Percentiles rank a stretch among this genome's conserved stretches.
phyloP scores from a whole-genome alignment of 352 stramenopile genomes.

The Aphanomyces astaci region DNA sequence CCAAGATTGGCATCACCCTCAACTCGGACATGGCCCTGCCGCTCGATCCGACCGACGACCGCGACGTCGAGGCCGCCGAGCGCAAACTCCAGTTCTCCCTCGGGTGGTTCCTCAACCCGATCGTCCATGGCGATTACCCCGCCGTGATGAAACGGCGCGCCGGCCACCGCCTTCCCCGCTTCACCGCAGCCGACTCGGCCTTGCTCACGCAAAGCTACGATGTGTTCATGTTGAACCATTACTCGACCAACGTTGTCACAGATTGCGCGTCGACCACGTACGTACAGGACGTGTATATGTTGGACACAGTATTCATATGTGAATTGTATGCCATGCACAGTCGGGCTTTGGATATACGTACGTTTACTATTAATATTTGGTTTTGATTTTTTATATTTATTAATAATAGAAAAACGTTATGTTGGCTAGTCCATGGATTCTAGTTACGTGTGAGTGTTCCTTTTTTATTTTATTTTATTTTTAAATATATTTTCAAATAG shows the following conservation, averaged over 20 bases:
- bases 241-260: conserved; percentile 59
- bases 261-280: conserved; percentile 34
- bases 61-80: conserved; percentile 52
- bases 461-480: no score
- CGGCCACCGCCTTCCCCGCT: conserved; percentile 71
- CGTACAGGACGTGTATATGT: no score
- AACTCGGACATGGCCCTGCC: conserved; percentile 73
- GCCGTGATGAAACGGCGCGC: conserved; percentile 77
- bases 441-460: no score
- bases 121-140: conserved; percentile 89
- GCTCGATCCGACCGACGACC: conserved; percentile 46
- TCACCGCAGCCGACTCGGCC: conserved; percentile 65
- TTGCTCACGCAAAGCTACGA: conserved; percentile 83
- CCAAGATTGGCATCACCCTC: conserved; percentile 90
- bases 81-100: conserved; percentile 86
- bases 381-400: no score
- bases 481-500: no score
- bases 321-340: no score
- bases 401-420: no score
- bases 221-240: conserved; percentile 94
- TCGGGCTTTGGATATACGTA: no score
- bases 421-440: no score
- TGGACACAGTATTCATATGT: no score
- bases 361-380: no score
- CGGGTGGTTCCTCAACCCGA: conserved; percentile 89